A percentile compares a stretch with the other conserved stretches of the same genome.
Evolutionary conservation across 2,329 filamentous ascomycete species (phyloP).

Genomic region (Pseudogymnoascus sp.): DNA sequence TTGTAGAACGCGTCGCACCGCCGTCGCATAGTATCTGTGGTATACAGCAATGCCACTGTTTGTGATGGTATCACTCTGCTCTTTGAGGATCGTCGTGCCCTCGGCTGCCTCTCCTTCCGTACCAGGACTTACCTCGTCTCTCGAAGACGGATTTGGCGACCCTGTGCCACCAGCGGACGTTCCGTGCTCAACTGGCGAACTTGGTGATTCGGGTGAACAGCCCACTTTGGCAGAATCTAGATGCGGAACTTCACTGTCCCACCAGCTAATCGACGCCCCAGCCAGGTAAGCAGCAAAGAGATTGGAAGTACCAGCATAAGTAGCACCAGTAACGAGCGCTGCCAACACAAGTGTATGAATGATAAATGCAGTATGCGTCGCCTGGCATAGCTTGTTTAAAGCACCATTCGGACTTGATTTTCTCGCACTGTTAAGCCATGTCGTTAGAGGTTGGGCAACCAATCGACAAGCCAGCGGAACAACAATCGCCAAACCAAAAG

Average conservation of each 20-base stretch:
- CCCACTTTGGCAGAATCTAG: neutral
- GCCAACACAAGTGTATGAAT: conserved; percentile 43
- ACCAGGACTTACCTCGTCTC: neutral
- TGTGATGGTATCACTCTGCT: conserved; percentile 12
- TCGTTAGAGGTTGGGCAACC: conserved; percentile 34
- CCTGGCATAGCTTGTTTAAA: conserved; percentile 23
- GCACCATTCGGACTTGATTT: conserved; percentile 16
- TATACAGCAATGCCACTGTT: conserved; percentile 21
- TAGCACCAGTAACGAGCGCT: conserved; percentile 39
- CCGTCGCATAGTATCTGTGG: conserved; percentile 32
- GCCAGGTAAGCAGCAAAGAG: conserved; percentile 56
- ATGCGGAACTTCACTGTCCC: conserved; percentile 32
- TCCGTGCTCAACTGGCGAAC: neutral
- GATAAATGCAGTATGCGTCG: conserved; percentile 32
- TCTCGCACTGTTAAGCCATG: conserved; percentile 28
- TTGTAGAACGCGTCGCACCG: conserved; percentile 45
- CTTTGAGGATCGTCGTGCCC: neutral
- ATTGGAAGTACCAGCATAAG: conserved; percentile 53
- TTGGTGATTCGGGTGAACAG: neutral
- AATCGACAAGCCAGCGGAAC: conserved; percentile 40
- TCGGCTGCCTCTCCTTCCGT: neutral
- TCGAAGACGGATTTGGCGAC: neutral
- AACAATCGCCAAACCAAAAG: conserved; percentile 41
- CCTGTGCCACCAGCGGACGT: neutral
- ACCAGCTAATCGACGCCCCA: conserved; percentile 48